phyloP scores from a whole-genome alignment of 345 rosid genomes.

The Salix brachista region DNA sequence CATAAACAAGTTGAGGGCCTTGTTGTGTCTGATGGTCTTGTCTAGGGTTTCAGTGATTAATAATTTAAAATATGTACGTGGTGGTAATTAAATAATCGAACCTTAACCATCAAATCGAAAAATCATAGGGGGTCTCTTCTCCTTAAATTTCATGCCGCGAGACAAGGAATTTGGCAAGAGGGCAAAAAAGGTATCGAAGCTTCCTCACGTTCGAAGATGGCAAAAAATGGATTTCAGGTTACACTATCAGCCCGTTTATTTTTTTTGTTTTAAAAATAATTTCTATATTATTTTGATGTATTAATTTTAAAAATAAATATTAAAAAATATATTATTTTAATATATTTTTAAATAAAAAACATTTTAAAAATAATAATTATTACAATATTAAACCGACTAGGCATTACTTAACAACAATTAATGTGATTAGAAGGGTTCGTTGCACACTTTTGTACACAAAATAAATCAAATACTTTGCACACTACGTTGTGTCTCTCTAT shows the following conservation, averaged over 20 bases:
- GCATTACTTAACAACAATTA: no score
- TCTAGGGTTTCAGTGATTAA: slow-evolving; percentile 4
- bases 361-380: no score
- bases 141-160: not conserved
- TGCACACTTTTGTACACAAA: not conserved
- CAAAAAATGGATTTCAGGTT: not conserved
- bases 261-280: no score
- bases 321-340: no score
- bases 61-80: not conserved
- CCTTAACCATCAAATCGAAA: slow-evolving; percentile 15
- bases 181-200: not conserved
- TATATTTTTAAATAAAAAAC: no score
- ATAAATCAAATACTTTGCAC: not conserved
- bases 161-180: not conserved
- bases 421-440: no score
- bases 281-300: no score
- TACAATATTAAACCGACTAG: no score
- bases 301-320: no score
- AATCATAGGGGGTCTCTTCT: not conserved
- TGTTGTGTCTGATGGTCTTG: slow-evolving; percentile 7
- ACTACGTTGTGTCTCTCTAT: not conserved
- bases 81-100: not conserved
- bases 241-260: no score
- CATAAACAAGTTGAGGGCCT: not conserved
- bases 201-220: not conserved